These are phyloP conservation scores for Penicillium corylophilum DNA, from an alignment of 2,329 filamentous ascomycete species.

Conservation along the genomic window DNA sequence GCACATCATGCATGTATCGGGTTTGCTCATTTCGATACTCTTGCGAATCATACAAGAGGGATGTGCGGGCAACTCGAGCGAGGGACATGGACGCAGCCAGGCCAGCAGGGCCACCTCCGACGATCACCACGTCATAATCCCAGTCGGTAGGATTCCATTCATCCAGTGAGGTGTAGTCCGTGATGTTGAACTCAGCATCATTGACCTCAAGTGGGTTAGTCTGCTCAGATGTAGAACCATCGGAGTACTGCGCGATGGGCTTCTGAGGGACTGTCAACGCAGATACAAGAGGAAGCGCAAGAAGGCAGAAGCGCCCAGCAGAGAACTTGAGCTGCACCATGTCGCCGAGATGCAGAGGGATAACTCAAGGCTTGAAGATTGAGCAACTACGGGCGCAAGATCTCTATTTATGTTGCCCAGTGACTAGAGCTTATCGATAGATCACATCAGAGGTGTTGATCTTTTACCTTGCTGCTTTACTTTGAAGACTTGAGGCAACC, in stretches of 20 bases:
- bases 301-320: not conserved
- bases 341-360: not conserved
- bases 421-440: not conserved
- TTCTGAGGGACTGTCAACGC: not conserved
- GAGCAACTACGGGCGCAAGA: not conserved
- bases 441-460: not conserved
- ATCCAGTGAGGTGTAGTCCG: not conserved
- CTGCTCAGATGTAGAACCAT: not conserved
- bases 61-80: conserved; percentile 54
- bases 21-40: conserved; percentile 55
- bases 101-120: conserved; percentile 55
- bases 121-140: conserved; percentile 29
- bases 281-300: not conserved
- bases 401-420: not conserved
- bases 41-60: conserved; percentile 56
- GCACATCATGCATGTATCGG: conserved; percentile 57
- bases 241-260: not conserved
- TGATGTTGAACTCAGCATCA: not conserved
- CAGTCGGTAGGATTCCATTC: not conserved
- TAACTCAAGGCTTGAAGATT: not conserved
- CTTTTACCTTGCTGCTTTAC: not conserved
- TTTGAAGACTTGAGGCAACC: not conserved
- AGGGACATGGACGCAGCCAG: conserved; percentile 52
- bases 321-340: not conserved
- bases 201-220: not conserved